Evolutionary conservation across 352 stramenopile genomes (phyloP).

Genomic region (Pythium oligandrum): DNA sequence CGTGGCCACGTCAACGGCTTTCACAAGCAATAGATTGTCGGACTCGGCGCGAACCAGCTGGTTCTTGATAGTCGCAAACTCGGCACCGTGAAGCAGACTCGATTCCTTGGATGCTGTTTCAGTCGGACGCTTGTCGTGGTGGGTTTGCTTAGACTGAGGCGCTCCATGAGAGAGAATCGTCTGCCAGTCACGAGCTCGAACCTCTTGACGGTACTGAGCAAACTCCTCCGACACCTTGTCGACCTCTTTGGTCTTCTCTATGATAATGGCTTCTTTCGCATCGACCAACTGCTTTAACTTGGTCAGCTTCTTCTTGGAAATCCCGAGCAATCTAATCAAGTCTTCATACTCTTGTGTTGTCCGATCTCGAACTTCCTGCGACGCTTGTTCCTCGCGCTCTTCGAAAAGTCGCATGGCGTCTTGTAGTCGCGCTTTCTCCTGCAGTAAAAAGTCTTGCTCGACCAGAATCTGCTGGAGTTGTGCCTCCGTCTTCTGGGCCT

Average conservation of each 20-base stretch:
- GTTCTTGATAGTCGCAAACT: conserved; percentile 48
- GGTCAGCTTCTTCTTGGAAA: conserved; percentile 52
- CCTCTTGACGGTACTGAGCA: conserved; percentile 21
- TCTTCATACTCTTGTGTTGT: conserved; percentile 2
- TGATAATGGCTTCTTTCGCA: conserved; percentile 33
- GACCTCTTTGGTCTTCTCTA: conserved; percentile 25
- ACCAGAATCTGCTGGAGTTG: conserved; percentile 27
- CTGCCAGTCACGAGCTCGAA: conserved; percentile 33
- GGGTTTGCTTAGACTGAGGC: background rate
- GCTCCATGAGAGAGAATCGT: conserved; percentile 13
- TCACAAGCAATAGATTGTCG: conserved; percentile 60
- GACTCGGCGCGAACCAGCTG: conserved; percentile 54
- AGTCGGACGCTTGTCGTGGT: background rate
- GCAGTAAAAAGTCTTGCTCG: conserved; percentile 30
- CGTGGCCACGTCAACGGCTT: conserved; percentile 51
- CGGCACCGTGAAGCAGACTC: conserved; percentile 34
- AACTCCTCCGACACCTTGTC: conserved; percentile 25
- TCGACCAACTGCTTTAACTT: conserved; percentile 45
- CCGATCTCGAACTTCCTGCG: background rate
- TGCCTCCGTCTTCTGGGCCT: conserved; percentile 24
- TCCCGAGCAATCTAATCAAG: conserved; percentile 27
- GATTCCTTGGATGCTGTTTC: background rate
- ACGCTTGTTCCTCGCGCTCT: conserved; percentile 17
- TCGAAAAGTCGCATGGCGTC: conserved; percentile 15
- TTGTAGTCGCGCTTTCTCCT: conserved; percentile 22